Evolutionary conservation across 1,284 basidiomycete genomes (phyloP), one percentile per base, ranked within the genome.

Genomic region (Porogramme epimiltina): DNA sequence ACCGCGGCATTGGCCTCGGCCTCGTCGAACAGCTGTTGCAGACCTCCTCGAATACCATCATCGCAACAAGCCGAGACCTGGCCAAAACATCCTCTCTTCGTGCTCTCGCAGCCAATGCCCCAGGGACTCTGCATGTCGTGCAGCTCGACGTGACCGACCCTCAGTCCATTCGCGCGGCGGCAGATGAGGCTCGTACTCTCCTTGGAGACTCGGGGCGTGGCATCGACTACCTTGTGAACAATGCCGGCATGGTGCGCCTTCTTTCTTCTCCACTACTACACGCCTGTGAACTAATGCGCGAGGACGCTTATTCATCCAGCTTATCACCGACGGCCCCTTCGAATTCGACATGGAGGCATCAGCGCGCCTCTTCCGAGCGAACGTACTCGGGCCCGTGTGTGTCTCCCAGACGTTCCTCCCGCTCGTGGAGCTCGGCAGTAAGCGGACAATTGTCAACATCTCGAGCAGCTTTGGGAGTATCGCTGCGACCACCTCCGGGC

Each of bases 181-280:
- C 61, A 3, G 45, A 55, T 20, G 55, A 53, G 15, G 62, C 66
- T 2, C 52, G 51, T 18, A 47, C 48, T n/a, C 53, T 71, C 18
- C 49, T 75, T n/a, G 65, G 65, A 6, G 13, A 31, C 28, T 8
- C 8, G 28, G 60, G 70, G n/a, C n/a, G n/a, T n/a, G n/a, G n/a
- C 1, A 60, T 73, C 20, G 70, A 73, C 56, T 74, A 72, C 33
- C 58, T 76, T 15, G 45, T 73, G 41, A 74, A 74, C 58, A 74
- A 72, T 42, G 72, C 73, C 18, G 72, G 60, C 0, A 64, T 72
- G 25, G 72, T 72, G 39, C 33, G 67, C 58, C 6, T 13, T 13
- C 28, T 13, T 8, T 13, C 28, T 13, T 8, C 28, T 8, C 28
- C 28, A n/a, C n/a, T n/a, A n/a, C n/a, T n/a, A n/a, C n/a, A n/a